Base-by-base conservation (phyloP, 176 grass and related monocot genomes). In the Alopecurus myosuroides region DNA sequence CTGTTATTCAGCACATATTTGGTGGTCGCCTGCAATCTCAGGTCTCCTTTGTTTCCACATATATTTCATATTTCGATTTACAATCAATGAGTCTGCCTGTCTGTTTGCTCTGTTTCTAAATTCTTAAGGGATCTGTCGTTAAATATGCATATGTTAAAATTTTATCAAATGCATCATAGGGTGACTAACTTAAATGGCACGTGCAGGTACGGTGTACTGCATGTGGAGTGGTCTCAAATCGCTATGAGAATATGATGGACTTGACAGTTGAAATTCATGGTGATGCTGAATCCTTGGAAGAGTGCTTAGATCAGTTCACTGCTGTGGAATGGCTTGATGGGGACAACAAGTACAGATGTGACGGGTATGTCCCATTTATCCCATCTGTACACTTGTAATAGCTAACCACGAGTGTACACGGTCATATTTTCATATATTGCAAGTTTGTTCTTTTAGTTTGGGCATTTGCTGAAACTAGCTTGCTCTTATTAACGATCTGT, bases 241-340 rank as follows among this genome's bases (percentile, higher is more conserved):
- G 97, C 40, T 99, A 99, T 58, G 97, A 99, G 44, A 96, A 97
- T 81, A 99, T 99, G 97, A 99, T 99, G 97, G 97, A 99, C 77
- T 89, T 99, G 84, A 99, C 94, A 34, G 97, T 99, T 90, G 97
- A 99, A 95, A 99, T 99, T 92, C 97, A 97, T 86, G 97, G 97
- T 56, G 92, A 97, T 57, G 94, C 92, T 70, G 94, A 86, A 84
- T 99, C 94, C 53, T 81, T 99, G 49, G 97, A 99, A 75, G 82
- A 92, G 77, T 99, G 94, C 88, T 92, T 99, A 79, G 84, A 99
- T 89, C 91, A 99, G 84, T 99, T 99, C 82, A 97, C 94, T 86
- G 90, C 82, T 46, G 77, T 90, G 26, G 97, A 99, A 76, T 99
- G 94, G 94, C 97, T 99, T 92, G 97, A 99, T 91, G 97, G 94